A percentile compares a stretch with the other conserved stretches of the same genome.
Conservation (phyloP, 2,329 filamentous ascomycete species). For the Diplocarpon rosae region DNA sequence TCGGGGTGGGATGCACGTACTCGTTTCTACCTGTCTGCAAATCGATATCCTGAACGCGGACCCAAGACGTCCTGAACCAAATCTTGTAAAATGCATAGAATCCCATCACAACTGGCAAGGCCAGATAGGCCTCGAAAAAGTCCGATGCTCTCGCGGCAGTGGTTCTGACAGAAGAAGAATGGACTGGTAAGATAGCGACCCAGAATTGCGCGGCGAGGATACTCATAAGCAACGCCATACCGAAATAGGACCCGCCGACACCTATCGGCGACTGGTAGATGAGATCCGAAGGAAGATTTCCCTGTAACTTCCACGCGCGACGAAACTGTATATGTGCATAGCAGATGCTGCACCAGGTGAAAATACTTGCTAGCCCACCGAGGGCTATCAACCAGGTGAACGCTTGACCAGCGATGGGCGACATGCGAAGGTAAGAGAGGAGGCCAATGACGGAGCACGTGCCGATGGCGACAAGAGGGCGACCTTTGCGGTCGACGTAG, state of each 20-base stretch:
- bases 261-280: constrained; percentile 52
- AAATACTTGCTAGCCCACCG: constrained; percentile 60
- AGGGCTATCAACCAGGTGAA: constrained; percentile 74
- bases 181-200: constrained; percentile 68
- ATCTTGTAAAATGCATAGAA: constrained; percentile 73
- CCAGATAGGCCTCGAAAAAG: constrained; percentile 67
- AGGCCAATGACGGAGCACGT: constrained; percentile 57
- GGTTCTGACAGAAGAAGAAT: constrained; percentile 33
- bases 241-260: constrained; percentile 49
- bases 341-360: constrained; percentile 79
- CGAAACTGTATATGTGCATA: constrained; percentile 86
- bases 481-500: constrained; percentile 74
- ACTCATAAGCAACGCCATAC: constrained; percentile 42
- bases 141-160: constrained; percentile 39
- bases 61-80: constrained; percentile 56
- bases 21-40: constrained; percentile 76
- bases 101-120: constrained; percentile 52
- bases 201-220: constrained; percentile 48
- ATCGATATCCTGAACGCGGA: constrained; percentile 68
- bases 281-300: constrained; percentile 49
- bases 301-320: constrained; percentile 56
- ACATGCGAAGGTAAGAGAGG: constrained; percentile 65
- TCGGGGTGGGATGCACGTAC: constrained; percentile 63
- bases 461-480: constrained; percentile 62
- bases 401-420: constrained; percentile 40